phyloP scores from a whole-genome alignment of 2,329 filamentous ascomycete genomes.

The Cercospora brassicicola region DNA sequence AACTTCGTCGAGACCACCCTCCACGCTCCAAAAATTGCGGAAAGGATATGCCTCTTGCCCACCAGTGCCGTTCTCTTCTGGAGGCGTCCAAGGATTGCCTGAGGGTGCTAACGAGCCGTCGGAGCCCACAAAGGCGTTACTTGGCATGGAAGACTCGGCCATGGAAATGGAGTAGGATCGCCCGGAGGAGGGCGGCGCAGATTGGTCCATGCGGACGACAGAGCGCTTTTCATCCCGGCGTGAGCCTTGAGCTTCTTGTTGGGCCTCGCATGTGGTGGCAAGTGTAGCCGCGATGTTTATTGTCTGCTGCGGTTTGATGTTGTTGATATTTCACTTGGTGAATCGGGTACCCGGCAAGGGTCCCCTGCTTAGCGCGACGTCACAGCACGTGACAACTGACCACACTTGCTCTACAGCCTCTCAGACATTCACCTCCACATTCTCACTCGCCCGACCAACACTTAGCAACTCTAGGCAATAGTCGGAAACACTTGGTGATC shows the following conservation, averaged over 20 bases:
- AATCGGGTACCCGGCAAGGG: neutral
- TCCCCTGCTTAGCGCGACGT: neutral
- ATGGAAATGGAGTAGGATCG: neutral
- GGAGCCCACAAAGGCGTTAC: neutral
- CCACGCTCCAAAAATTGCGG: slow-evolving; percentile 15
- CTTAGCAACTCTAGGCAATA: neutral
- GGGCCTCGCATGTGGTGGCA: neutral
- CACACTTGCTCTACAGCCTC: neutral
- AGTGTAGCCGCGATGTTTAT: neutral
- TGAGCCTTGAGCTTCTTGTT: neutral
- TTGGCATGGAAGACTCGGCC: neutral
- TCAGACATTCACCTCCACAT: neutral
- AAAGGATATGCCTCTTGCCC: slow-evolving; percentile 1
- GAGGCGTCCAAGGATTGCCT: neutral
- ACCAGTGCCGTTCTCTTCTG: neutral
- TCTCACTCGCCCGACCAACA: neutral
- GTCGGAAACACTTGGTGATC: neutral
- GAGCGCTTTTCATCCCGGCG: neutral
- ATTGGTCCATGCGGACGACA: neutral
- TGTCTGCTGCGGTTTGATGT: neutral
- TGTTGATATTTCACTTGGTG: neutral
- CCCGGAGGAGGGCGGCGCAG: neutral
- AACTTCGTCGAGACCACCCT: slow-evolving; percentile 13
- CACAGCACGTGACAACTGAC: neutral
- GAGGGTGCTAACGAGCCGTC: neutral